A percentile compares a stretch with the other conserved stretches of the same genome.
Conservation (phyloP, 192 early-diverging fungal species). For the Pilobolus umbonatus region DNA sequence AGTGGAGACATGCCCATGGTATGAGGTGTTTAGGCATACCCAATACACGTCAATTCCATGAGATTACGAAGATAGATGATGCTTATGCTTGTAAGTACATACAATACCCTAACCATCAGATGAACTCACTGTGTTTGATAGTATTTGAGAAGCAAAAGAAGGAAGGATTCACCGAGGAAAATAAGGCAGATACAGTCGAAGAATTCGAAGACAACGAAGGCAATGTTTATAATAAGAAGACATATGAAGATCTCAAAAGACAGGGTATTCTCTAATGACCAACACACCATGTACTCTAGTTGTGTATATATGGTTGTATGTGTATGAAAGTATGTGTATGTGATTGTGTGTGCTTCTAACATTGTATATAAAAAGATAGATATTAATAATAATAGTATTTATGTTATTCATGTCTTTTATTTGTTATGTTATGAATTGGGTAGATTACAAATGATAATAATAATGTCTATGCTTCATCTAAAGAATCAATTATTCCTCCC, state of each 20-base stretch:
- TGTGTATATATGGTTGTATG: no score
- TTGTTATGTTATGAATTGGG: no score
- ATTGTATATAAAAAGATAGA: neutral
- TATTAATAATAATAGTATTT: no score
- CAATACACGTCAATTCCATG: conserved; percentile 86
- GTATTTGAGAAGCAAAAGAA: conserved; percentile 86
- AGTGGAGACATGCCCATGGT: conserved; percentile 92
- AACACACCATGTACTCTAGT: no score
- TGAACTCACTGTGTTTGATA: conserved; percentile 18
- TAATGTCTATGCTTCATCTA: conserved; percentile 12
- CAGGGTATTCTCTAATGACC: conserved; percentile 66
- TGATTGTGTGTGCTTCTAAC: neutral
- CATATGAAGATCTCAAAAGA: conserved; percentile 77
- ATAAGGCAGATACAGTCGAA: conserved; percentile 81
- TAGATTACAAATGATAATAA: no score
- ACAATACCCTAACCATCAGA: neutral
- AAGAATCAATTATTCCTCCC: conserved; percentile 8
- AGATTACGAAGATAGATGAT: conserved; percentile 87
- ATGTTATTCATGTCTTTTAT: no score
- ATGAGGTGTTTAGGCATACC: conserved; percentile 91
- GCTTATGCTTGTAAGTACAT: conserved; percentile 72
- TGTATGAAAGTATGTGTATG: neutral
- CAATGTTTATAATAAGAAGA: conserved; percentile 87
- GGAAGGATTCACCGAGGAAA: conserved; percentile 54
- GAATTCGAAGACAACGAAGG: conserved; percentile 84